Evolutionary conservation across 805 yeast species (phyloP), one percentile per base, ranked within the genome.

Genomic region (Wickerhamomyces bisporus): DNA sequence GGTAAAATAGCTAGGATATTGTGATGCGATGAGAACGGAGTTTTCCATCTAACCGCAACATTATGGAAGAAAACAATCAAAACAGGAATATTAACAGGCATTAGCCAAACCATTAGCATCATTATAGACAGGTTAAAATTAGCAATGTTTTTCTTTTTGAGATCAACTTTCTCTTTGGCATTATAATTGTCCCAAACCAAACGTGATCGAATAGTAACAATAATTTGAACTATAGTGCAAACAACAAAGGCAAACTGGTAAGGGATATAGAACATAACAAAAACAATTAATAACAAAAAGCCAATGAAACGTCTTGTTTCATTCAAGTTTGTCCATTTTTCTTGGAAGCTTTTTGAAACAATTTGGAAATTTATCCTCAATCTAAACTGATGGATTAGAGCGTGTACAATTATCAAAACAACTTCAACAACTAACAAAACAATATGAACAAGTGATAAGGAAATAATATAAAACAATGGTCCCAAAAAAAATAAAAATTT

Each of bases 1-100:
- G 96, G 95, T 12, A 81, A 62, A 18, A 88, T 74, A 0, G 95
- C 83, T 37, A 88, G 58, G 30, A 85, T 65, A 53, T 86, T 88
- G 57, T 89, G 95, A 57, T 87, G 95, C 0, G 95, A 82, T 6
- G 85, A 75, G 53, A 87, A 87, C 14, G 95, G 88, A 0, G 93
- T 84, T 39, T 70, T 73, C 95, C 95, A 86, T 47, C 71, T 75
- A 15, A 86, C 70, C 1, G 83, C 71, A 41, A 87, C 66, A 52
- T 88, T 85, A 52, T 86, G 95, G 25, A 85, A 63, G 68, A 88
- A 87, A 2, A 88, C 96, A 41, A 87, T 66, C 21, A 88, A 55
- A 2, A 84, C 77, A 0, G 96, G 96, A 1, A 80, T 65, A 50
- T 83, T 83, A 16, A 87, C 77, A 0, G 95, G 95, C 5, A 86